Base-by-base conservation (phyloP, 257 asterid species). In the Lantana camara region DNA sequence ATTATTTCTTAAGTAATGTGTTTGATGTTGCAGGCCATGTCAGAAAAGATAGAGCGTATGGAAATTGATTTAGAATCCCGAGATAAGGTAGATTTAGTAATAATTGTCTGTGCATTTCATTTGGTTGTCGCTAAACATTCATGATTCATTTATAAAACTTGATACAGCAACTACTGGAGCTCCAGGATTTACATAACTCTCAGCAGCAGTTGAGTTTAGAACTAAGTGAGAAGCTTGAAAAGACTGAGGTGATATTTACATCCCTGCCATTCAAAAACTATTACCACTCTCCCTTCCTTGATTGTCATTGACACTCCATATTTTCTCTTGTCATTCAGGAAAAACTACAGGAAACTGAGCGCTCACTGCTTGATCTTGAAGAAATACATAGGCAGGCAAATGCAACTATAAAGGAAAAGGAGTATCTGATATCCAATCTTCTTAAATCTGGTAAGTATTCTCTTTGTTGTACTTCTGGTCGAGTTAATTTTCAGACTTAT, bases 11-110 rank as follows among this genome's bases (percentile, higher is more conserved):
- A n/a, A n/a, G n/a, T n/a, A n/a, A n/a, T n/a, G n/a, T n/a, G n/a
- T n/a, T n/a, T n/a, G n/a, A n/a, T n/a, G n/a, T 62, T 54, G 65
- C 79, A 94, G 99, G 96, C 96, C 44, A 94, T 94, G 98, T 64
- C 96, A 4, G 98, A 94, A 74, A 94, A 89, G 82, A 82, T 94
- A 75, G 98, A 88, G 73, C 89, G 84, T 8, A 83, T 94, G 99
- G 99, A 94, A 71, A 95, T 90, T 57, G 95, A 85, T 71, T 73
- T 82, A 12, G 99, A 86, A 58, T 84, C 95, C 77, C 85, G 87
- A 78, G 99, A 94, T 79, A 94, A 90, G 99, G 99, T 90, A 81
- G 22, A 47, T 52, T 78, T 64, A 16, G 45, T 44, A 56, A 46
- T 32, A 17, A 59, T 51, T 64, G 46, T 64, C 54, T 61, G 44